Evolutionary conservation across 768 basidiomycete genomes (phyloP), one percentile per base, ranked within the genome.

Genomic region (Tubosaeta sp.): DNA sequence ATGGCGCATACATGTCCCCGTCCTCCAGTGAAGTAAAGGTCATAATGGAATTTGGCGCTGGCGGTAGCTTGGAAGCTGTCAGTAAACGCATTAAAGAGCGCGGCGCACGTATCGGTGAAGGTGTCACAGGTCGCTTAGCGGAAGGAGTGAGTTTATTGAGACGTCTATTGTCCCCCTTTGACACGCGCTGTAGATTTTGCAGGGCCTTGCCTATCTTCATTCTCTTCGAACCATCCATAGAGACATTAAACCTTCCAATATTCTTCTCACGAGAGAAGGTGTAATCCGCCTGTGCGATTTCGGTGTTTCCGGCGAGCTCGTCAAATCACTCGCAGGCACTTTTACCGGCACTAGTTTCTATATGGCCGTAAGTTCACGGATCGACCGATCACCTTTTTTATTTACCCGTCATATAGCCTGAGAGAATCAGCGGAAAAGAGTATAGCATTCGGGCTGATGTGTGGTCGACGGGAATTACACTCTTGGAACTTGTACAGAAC

Each of bases 301-400:
- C 64, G 96, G 96, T 29, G 96, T 98, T 18, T 97, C 95, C 24
- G 96, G 95, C 36, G 91, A 96, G 70, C 79, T 99, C 21, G 84
- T 97, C 60, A 84, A 88, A 63, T 92, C 89, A 45, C 70, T 89
- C 55, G 96, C 96, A 14, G 90, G 90, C 48, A 98, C 96, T 1
- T 98, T 97, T 65, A 98, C 95, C 1, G 96, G 96, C 7, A 98
- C 95, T 39, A 93, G 93, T 65, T 88, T 90, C 58, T 99, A 98
- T 71, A 98, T 98, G 95, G 94, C 96, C 58, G 95, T 97, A 62
- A 69, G 94, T 82, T 25, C 19, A 21, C 44, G 38, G 12, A 3
- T 38, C 10, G 5, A 29, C 29, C 18, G n/a, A 32, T 7, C 25
- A 3, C 8, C 6, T 8, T 5, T 34, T 11, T 48, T 25, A 16